Evolutionary conservation across 2,329 filamentous ascomycete species (phyloP).

Genomic region (Diplocarpon mali): DNA sequence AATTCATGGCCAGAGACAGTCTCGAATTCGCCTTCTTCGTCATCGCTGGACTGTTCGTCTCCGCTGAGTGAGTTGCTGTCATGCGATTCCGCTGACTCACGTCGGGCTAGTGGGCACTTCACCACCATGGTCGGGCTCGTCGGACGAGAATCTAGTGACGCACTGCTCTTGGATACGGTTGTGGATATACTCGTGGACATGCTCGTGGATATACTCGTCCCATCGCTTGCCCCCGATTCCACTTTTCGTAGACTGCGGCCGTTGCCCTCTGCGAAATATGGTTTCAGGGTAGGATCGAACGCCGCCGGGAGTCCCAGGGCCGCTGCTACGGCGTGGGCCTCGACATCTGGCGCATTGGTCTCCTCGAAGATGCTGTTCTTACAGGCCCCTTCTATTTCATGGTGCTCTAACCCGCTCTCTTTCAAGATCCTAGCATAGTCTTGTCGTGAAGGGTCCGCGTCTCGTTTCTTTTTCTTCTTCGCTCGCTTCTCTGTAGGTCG

Average conservation of each 20-base stretch:
- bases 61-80: conserved; percentile 25
- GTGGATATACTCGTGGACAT: conserved; percentile 4
- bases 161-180: conserved; percentile 13
- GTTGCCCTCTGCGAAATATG: conserved; percentile 30
- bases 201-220: too few relatives aligned
- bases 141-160: conserved; percentile 26
- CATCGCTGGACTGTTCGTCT: conserved; percentile 28
- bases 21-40: conserved; percentile 28
- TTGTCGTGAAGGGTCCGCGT: conserved; percentile 49
- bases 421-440: conserved; percentile 56
- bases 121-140: conserved; percentile 29
- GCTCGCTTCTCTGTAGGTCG: conserved; percentile 57
- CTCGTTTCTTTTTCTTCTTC: conserved; percentile 60
- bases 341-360: conserved; percentile 39
- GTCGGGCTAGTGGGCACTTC: conserved; percentile 31
- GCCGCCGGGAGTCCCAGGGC: conserved; percentile 50
- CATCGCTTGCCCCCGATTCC: conserved; percentile 21
- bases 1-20: conserved; percentile 20
- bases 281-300: conserved; percentile 54
- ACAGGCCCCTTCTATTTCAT: conserved; percentile 24
- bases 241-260: conserved; percentile 14
- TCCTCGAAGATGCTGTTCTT: conserved; percentile 19
- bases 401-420: conserved; percentile 35
- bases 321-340: conserved; percentile 53
- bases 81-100: conserved; percentile 2